Evolutionary conservation across 768 basidiomycete species (phyloP).

Genomic region (Asterophora lycoperdoides): DNA sequence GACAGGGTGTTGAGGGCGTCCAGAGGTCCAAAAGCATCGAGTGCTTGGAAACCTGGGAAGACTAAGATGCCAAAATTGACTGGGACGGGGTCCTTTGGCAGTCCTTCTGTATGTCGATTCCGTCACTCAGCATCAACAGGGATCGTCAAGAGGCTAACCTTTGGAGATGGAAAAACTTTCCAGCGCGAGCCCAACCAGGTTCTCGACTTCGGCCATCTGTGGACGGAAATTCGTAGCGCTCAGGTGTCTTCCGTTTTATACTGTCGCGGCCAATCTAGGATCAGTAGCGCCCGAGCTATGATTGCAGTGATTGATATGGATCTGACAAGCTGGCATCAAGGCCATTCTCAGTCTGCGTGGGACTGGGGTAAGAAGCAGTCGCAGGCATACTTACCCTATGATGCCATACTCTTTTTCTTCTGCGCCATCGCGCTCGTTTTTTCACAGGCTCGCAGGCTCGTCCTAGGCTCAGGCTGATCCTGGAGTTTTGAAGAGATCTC

Average conservation of each 20-base stretch:
- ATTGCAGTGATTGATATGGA: too few species aligned
- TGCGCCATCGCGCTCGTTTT: neutral
- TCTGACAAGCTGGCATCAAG: neutral
- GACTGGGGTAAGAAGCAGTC: too few species aligned
- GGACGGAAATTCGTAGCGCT: too few species aligned
- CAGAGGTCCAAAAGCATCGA: conserved; percentile 29
- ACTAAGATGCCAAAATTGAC: conserved; percentile 22
- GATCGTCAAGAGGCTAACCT: neutral
- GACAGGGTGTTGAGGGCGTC: conserved; percentile 25
- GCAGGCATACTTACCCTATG: neutral
- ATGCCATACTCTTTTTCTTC: conserved; percentile 8
- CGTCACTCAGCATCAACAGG: neutral
- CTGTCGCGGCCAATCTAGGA: too few species aligned
- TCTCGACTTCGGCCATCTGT: neutral
- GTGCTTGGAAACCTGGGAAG: conserved; percentile 27
- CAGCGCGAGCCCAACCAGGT: neutral
- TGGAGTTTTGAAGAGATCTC: neutral
- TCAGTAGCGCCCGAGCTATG: too few species aligned
- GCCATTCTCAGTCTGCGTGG: too few species aligned
- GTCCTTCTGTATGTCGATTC: neutral
- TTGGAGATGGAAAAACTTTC: neutral
- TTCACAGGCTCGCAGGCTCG: neutral
- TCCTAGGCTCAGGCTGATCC: too few species aligned
- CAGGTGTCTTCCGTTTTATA: too few species aligned
- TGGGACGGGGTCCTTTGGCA: neutral